Evolutionary conservation across 2,329 filamentous ascomycete species (phyloP), one percentile per base, ranked within the genome.

Genomic region (Dothiorella sarmentorum): DNA sequence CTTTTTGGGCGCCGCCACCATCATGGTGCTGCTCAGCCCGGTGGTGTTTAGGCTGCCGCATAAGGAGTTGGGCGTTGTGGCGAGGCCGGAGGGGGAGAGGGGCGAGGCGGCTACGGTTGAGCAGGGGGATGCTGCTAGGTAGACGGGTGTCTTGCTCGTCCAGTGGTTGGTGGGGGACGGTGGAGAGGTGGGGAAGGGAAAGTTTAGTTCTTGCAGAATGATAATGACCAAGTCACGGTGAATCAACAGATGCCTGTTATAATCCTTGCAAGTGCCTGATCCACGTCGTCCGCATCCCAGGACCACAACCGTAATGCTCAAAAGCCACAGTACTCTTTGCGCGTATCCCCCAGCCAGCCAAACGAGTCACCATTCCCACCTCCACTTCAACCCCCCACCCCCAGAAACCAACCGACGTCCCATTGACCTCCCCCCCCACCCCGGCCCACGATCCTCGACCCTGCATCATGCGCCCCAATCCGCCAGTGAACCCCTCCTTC

Each of bases 1-100:
- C 0, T 82, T 82, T 51, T 76, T 80, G 11, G 56, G 56, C 20
- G 66, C 71, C 2, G 70, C 73, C 3, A 80, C 80, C 11, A 73
- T 82, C 20, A 61, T 78, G 29, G 77, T 77, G 0, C 67, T 76
- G 17, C 61, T 78, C 17, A 62, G 44, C 33, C 56, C 56, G 33
- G 17, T 58, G 33, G 44, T 43, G 7, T 58, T 58, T 20, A 29
- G 56, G 27, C 17, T 52, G 9, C 56, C 56, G 24, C 6, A 20
- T 18, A 58, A 52, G 44, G 56, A 58, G 44, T 3, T 43, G 44
- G 18, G n/a, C 7, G 11, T 15, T 13, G 7, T 10, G 22, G 10
- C 20, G 1, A 2, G n/a, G 10, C 20, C 17, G 35, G 24, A 17
- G 47, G 47, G 22, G 7, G 10, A 38, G 47, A 38, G 22, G 33